These are phyloP conservation scores for Endothia cerciana DNA, from an alignment of 2,329 filamentous ascomycete species.

Conservation along the genomic window DNA sequence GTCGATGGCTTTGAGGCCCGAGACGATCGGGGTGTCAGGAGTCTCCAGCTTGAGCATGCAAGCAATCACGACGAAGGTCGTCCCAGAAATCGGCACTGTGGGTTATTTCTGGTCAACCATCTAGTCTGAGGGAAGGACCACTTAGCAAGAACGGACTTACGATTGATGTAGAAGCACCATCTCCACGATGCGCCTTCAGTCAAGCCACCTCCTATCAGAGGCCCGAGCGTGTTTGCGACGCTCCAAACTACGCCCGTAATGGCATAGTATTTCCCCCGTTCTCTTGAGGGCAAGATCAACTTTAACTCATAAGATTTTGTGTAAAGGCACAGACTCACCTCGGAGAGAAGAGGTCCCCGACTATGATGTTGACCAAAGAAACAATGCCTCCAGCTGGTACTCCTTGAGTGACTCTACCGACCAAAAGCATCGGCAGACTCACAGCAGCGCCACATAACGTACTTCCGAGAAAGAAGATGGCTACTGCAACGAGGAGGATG, in stretches of 20 bases:
- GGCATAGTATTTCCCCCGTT: constrained; percentile 31
- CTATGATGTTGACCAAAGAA: constrained; percentile 42
- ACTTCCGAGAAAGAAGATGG: constrained; percentile 43
- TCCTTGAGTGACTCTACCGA: constrained; percentile 39
- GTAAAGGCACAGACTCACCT: constrained; percentile 37
- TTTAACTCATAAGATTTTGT: not conserved
- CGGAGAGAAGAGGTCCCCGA: constrained; percentile 44
- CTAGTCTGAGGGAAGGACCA: not conserved
- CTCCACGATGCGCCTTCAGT: constrained; percentile 33
- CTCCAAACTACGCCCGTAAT: constrained; percentile 57
- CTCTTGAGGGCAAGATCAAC: constrained; percentile 13
- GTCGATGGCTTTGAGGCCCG: constrained; percentile 67
- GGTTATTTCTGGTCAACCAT: not conserved
- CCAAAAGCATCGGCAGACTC: constrained; percentile 43
- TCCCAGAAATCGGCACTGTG: constrained; percentile 41
- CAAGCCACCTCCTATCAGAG: constrained; percentile 33
- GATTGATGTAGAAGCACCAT: constrained; percentile 36
- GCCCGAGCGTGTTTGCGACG: constrained; percentile 31
- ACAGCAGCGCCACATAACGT: constrained; percentile 40
- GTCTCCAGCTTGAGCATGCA: constrained; percentile 72
- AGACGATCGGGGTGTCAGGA: constrained; percentile 63
- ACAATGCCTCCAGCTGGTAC: constrained; percentile 42
- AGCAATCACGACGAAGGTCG: constrained; percentile 54
- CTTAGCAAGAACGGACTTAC: constrained; percentile 9
- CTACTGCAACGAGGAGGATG: constrained; percentile 39